Evolutionary conservation across 495 filamentous ascomycete genomes (phyloP).

Genomic region (Bombardia bombarda): DNA sequence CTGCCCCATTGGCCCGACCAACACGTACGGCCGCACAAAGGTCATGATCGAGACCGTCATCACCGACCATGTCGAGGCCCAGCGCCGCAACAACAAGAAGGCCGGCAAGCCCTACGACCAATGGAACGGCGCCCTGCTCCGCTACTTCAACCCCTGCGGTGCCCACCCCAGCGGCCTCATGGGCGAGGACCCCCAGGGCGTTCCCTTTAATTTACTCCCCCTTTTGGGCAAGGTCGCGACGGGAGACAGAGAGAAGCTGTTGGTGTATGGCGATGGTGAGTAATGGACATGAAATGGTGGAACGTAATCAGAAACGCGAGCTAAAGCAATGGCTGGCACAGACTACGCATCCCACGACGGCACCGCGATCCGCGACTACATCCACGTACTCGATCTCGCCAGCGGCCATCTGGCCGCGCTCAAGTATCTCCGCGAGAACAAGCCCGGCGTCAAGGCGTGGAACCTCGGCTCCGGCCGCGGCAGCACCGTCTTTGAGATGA

Average conservation of each 20-base stretch:
- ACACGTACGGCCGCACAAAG: slow-evolving; percentile 96
- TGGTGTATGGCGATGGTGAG: slow-evolving; percentile 91
- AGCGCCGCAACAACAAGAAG: slow-evolving; percentile 77
- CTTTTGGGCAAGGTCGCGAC: slow-evolving; percentile 92
- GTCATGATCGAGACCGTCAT: slow-evolving; percentile 84
- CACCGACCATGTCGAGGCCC: slow-evolving; percentile 79
- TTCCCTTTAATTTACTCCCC: slow-evolving; percentile 92
- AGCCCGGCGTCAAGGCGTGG: slow-evolving; percentile 93
- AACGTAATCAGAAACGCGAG: neutral
- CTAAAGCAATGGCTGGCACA: slow-evolving; percentile 25
- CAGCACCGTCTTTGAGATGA: slow-evolving; percentile 94
- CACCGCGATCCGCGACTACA: slow-evolving; percentile 63
- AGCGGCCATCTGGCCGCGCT: slow-evolving; percentile 85
- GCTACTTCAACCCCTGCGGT: slow-evolving; percentile 97
- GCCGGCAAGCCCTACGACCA: slow-evolving; percentile 65
- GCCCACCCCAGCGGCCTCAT: slow-evolving; percentile 94
- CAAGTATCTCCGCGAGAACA: slow-evolving; percentile 80
- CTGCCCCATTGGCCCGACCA: slow-evolving; percentile 92
- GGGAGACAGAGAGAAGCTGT: slow-evolving; percentile 86
- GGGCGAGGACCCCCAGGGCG: slow-evolving; percentile 95
- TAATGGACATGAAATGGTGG: neutral
- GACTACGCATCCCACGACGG: slow-evolving; percentile 87
- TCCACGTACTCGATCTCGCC: slow-evolving; percentile 85
- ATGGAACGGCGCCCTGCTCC: slow-evolving; percentile 89
- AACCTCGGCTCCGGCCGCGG: slow-evolving; percentile 95